Evolutionary conservation across 345 rosid species (phyloP).

Genomic region (Populus euphratica): DNA sequence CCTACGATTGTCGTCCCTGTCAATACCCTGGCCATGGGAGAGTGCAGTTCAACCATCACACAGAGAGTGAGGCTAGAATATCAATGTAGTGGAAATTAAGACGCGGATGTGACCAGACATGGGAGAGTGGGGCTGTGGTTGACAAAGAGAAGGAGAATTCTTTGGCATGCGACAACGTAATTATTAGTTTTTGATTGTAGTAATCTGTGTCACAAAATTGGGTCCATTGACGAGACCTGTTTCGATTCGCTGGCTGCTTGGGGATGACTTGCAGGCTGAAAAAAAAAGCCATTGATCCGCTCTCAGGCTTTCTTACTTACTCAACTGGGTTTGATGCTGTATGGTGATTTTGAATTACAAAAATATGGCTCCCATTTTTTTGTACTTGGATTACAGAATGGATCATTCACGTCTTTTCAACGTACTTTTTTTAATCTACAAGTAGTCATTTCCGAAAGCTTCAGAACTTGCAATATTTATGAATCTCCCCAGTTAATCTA

Average conservation of each 20-base stretch:
- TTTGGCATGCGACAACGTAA: neutral
- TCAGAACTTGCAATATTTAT: no score
- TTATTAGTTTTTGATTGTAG: neutral
- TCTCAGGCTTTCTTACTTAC: neutral
- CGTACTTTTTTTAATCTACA: no score
- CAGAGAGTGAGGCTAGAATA: neutral
- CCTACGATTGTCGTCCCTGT: no score
- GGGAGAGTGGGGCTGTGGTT: neutral
- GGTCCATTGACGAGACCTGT: neutral
- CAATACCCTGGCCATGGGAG: neutral
- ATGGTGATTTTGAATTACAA: no score
- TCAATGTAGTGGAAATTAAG: neutral
- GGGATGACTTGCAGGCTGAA: neutral
- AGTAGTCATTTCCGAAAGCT: no score
- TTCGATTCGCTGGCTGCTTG: no score
- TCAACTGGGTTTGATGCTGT: no score
- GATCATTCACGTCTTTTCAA: no score
- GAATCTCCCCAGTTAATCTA: no score
- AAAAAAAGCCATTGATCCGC: neutral
- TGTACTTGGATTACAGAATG: no score
- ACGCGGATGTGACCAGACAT: neutral
- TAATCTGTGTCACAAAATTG: no score
- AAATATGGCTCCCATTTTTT: no score
- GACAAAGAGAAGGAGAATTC: neutral
- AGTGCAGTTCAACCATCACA: neutral